Conservation (phyloP, 2,329 filamentous ascomycete genomes). For the Colletotrichum spinosum region DNA sequence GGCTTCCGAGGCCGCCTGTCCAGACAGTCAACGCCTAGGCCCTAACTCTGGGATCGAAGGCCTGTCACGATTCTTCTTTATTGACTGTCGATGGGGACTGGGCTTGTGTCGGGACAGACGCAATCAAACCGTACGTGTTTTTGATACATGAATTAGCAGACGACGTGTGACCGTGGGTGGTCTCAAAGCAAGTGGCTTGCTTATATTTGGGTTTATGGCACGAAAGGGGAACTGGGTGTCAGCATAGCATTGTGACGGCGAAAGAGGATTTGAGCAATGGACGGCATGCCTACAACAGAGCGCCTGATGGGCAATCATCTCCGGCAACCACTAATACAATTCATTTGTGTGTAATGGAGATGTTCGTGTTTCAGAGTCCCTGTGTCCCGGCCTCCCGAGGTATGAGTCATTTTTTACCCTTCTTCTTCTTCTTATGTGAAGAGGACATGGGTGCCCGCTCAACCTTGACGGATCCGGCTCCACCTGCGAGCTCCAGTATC, state of each 20-base stretch:
- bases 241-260: conserved; percentile 31
- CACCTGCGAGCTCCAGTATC: conserved; percentile 72
- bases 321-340: too few species aligned
- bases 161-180: not conserved
- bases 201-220: conserved; percentile 25
- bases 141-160: too few species aligned
- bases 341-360: not conserved
- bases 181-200: conserved; percentile 24
- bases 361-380: too few species aligned
- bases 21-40: conserved; percentile 49
- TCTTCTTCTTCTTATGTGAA: conserved; percentile 63
- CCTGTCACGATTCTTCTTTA: too few species aligned
- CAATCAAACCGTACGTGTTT: too few species aligned
- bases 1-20: conserved; percentile 44
- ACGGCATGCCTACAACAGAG: not conserved
- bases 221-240: conserved; percentile 29
- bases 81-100: too few species aligned
- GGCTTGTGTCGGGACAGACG: too few species aligned
- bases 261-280: conserved; percentile 8
- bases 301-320: too few species aligned
- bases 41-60: not conserved
- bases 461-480: conserved; percentile 72
- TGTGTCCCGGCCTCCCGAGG: not conserved
- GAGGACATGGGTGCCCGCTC: conserved; percentile 64
- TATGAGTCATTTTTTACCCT: conserved; percentile 61